A percentile compares a stretch with the other conserved stretches of the same genome.
phyloP scores from a whole-genome alignment of 805 yeast genomes.

The Hanseniaspora thailandica region DNA sequence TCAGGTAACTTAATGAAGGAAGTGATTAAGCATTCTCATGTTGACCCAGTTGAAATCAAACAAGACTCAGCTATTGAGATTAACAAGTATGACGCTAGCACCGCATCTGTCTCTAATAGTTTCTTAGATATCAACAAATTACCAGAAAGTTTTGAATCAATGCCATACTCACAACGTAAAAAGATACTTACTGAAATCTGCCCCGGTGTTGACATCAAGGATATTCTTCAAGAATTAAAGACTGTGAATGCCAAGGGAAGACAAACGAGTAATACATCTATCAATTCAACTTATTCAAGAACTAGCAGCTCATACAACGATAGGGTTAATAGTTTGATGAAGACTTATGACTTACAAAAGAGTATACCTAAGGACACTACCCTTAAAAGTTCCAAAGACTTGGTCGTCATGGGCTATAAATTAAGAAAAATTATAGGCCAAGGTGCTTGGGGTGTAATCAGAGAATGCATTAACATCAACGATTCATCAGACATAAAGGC shows the following conservation, averaged over 20 bases:
- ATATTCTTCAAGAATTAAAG: slow-evolving; percentile 22
- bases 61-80: background rate
- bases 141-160: slow-evolving; percentile 42
- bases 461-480: slow-evolving; percentile 43
- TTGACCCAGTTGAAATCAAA: slow-evolving; percentile 8
- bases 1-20: background rate
- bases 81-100: background rate
- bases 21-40: slow-evolving; percentile 9
- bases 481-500: slow-evolving; percentile 35
- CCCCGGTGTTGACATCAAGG: slow-evolving; percentile 30
- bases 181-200: slow-evolving; percentile 30
- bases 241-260: background rate
- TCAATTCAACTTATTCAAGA: background rate
- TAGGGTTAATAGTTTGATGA: background rate
- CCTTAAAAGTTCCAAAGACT: slow-evolving; percentile 44
- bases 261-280: background rate
- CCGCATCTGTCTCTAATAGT: background rate
- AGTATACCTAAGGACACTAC: background rate
- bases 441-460: slow-evolving; percentile 83
- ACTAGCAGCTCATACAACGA: background rate
- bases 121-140: slow-evolving; percentile 21
- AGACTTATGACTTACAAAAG: background rate
- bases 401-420: slow-evolving; percentile 46
- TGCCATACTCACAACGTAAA: slow-evolving; percentile 53
- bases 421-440: slow-evolving; percentile 69